A percentile compares a stretch with the other conserved stretches of the same genome.
phyloP scores from a whole-genome alignment of 148 eudicot species.

The Rhododendron ferrugineum region DNA sequence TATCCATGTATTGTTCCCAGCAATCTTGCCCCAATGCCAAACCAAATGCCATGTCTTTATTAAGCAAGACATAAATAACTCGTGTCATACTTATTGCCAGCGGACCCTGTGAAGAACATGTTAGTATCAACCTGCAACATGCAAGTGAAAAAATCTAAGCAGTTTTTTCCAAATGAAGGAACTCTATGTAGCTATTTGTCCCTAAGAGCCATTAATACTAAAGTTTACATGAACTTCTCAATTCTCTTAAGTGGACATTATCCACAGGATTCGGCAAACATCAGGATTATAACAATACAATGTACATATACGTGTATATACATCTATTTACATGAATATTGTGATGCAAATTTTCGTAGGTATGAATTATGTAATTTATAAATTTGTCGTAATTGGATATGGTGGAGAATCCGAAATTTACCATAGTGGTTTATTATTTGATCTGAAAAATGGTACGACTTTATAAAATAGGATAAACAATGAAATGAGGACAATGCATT shows the following conservation, averaged over 20 bases:
- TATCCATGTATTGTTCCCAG: slow-evolving; percentile 50
- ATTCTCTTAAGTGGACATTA: background rate
- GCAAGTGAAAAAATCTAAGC: background rate
- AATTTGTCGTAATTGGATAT: too few species aligned
- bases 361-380: too few species aligned
- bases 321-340: background rate
- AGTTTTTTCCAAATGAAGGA: background rate
- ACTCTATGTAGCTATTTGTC: background rate
- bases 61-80: slow-evolving; percentile 67
- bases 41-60: slow-evolving; percentile 48
- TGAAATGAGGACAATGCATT: background rate
- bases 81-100: slow-evolving; percentile 69
- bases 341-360: too few species aligned
- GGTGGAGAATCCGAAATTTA: too few species aligned
- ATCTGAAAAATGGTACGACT: background rate
- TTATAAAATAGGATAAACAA: background rate
- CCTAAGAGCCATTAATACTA: background rate
- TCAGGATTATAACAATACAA: too few species aligned
- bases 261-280: too few species aligned
- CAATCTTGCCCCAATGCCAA: slow-evolving; percentile 73
- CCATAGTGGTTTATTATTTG: too few species aligned
- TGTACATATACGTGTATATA: too few species aligned
- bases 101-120: slow-evolving; percentile 54
- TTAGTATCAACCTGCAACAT: background rate
- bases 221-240: background rate